Base-by-base conservation (phyloP, 805 yeast species). In the Wickerhamomyces bovis region DNA sequence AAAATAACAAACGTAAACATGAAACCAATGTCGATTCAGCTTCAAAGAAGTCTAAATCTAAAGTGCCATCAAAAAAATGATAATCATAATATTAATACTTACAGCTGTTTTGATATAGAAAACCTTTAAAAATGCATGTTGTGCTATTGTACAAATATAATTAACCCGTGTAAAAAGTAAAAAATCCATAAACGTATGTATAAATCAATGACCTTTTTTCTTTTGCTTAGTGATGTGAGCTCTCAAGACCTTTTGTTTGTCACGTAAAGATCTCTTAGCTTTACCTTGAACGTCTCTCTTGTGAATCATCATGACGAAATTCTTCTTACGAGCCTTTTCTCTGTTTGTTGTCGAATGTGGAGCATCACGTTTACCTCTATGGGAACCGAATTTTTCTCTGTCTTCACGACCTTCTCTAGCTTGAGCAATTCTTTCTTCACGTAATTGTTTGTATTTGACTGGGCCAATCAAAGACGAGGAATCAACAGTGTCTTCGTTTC, bases 311-410 rank as follows among this genome's bases (percentile, higher is more conserved):
- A 94, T 94, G 64, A 94, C 92, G 63, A 89, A 94, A 70, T 94
- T 94, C 96, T 94, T 94, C 89, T 89, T 89, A 67, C 98, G 79
- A 21, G 89, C 95, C 79, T 94, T 94, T 69, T 95, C 97, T 68
- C 81, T 81, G 67, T 94, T 94, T 2, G 99, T 94, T 11, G 98
- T 90, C 25, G 96, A 87, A 63, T 85, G 97, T 16, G 78, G 74
- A 46, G 77, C 76, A 21, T 81, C 84, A 50, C 80, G 79, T 67
- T 83, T 83, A 60, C 96, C 95, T 71, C 80, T 86, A 64, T 83
- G 80, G 18, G 96, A 85, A 22, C 97, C 96, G 59, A 82, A 92
- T 66, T 84, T 85, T 47, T 86, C 96, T 63, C 97, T 79, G 49
- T 82, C 99, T 58, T 89, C 96, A 64, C 89, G 83, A 47, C 98